These are phyloP conservation scores for Leonotis leonurus DNA, from an alignment of 257 asterid genomes.

Conservation along the genomic window DNA sequence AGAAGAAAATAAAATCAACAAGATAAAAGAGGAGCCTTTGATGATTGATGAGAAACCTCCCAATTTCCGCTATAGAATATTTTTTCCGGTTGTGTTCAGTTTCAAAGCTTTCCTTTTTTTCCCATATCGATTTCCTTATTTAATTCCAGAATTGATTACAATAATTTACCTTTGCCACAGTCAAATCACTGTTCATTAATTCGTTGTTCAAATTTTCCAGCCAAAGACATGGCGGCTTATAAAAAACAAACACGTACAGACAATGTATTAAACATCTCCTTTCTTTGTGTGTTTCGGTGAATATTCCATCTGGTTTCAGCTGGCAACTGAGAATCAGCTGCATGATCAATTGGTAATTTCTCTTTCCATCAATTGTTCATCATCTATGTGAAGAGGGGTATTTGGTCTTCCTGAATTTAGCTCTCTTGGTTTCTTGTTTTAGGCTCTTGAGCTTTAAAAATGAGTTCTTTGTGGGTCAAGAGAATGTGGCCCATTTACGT, in stretches of 20 bases:
- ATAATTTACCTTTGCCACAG: not conserved
- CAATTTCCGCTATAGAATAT: no score
- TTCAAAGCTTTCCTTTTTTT: not conserved
- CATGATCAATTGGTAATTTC: conserved; percentile 14
- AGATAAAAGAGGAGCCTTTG: no score
- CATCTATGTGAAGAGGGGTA: not conserved
- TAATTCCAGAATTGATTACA: not conserved
- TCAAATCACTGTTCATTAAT: not conserved
- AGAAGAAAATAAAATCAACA: no score
- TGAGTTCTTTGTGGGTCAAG: not conserved
- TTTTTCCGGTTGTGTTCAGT: no score
- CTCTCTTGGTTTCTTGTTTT: conserved; percentile 4
- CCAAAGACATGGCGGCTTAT: conserved; percentile 37
- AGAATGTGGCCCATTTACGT: conserved; percentile 13
- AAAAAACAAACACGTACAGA: not conserved
- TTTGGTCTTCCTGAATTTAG: not conserved
- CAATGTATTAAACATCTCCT: not conserved
- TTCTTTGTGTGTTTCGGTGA: not conserved
- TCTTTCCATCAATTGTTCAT: conserved; percentile 8
- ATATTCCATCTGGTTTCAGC: conserved; percentile 23
- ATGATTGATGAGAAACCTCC: no score
- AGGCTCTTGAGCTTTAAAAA: not conserved
- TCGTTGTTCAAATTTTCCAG: conserved; percentile 25
- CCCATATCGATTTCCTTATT: not conserved
- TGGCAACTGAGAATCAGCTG: conserved; percentile 24